phyloP scores from a whole-genome alignment of 768 basidiomycete genomes.

The Pholiota microspora region DNA sequence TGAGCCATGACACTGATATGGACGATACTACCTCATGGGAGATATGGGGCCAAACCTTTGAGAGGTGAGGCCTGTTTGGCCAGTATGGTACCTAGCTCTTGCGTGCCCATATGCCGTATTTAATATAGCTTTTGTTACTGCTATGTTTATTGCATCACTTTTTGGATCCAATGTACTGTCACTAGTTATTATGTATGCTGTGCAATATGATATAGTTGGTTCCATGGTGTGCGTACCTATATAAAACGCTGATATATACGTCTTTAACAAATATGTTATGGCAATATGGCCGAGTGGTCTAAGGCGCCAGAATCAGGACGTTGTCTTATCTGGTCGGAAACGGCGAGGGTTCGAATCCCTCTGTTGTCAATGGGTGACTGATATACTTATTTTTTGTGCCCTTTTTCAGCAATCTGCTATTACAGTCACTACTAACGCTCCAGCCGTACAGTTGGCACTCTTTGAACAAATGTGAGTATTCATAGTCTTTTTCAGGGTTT shows the following conservation, averaged over 20 bases:
- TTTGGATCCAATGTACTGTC: neutral
- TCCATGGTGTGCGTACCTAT: too few relatives aligned
- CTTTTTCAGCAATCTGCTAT: too few relatives aligned
- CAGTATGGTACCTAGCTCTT: too few relatives aligned
- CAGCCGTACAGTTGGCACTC: too few relatives aligned
- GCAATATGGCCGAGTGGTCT: slow-evolving; percentile 4
- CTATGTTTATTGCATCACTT: neutral
- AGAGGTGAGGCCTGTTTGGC: neutral
- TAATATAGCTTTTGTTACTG: neutral
- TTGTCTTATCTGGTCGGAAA: slow-evolving; percentile 25
- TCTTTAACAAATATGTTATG: neutral
- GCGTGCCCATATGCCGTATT: too few relatives aligned
- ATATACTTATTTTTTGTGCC: too few relatives aligned
- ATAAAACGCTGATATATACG: too few relatives aligned
- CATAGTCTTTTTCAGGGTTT: too few relatives aligned
- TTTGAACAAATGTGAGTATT: too few relatives aligned
- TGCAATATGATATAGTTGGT: neutral
- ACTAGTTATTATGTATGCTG: neutral
- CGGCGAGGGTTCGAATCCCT: slow-evolving; percentile 32
- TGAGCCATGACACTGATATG: slow-evolving; percentile 11
- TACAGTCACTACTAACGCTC: too few relatives aligned
- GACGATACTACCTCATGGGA: slow-evolving; percentile 15
- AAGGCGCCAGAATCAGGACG: slow-evolving; percentile 18
- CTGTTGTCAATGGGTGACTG: too few relatives aligned
- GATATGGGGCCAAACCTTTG: slow-evolving; percentile 11